phyloP scores from a whole-genome alignment of 164 flowering plant genomes.

The Macadamia integrifolia region DNA sequence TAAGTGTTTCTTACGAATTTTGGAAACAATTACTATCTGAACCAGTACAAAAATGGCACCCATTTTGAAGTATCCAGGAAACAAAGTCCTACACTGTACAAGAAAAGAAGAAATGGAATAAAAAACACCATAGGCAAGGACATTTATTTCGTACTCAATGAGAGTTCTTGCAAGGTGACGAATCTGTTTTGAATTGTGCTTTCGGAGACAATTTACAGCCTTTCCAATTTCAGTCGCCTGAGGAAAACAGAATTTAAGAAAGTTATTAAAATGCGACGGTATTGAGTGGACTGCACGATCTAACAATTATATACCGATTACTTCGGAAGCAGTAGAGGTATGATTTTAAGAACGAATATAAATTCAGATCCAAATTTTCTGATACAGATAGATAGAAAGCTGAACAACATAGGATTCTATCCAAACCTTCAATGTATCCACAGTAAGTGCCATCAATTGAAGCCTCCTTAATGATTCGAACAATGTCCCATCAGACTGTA shows the following conservation, averaged over 20 bases:
- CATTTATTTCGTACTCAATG: slow-evolving; percentile 44
- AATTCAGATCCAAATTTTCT: neutral
- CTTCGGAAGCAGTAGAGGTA: neutral
- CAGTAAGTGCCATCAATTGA: slow-evolving; percentile 65
- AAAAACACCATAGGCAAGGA: neutral
- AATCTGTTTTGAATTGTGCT: slow-evolving; percentile 58
- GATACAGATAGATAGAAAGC: neutral
- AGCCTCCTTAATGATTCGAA: slow-evolving; percentile 77
- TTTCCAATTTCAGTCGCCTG: slow-evolving; percentile 95
- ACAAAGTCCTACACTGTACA: too few relatives aligned
- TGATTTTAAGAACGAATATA: neutral
- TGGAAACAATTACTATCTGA: too few relatives aligned
- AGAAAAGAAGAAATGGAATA: neutral
- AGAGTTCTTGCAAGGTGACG: slow-evolving; percentile 52
- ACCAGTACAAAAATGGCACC: too few relatives aligned
- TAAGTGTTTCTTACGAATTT: too few relatives aligned
- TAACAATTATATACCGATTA: neutral
- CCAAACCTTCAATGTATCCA: slow-evolving; percentile 62
- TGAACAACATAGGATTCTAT: neutral
- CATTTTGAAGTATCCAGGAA: too few relatives aligned
- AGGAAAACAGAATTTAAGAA: slow-evolving; percentile 1
- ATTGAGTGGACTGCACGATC: neutral
- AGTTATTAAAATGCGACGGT: neutral
- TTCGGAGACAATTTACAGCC: slow-evolving; percentile 63
- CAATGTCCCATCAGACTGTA: slow-evolving; percentile 61